Percentiles rank a stretch among this genome's conserved stretches.
Evolutionary conservation across 192 early-diverging fungal genomes (phyloP).

Genomic region (Fimicolochytrium jonesii): DNA sequence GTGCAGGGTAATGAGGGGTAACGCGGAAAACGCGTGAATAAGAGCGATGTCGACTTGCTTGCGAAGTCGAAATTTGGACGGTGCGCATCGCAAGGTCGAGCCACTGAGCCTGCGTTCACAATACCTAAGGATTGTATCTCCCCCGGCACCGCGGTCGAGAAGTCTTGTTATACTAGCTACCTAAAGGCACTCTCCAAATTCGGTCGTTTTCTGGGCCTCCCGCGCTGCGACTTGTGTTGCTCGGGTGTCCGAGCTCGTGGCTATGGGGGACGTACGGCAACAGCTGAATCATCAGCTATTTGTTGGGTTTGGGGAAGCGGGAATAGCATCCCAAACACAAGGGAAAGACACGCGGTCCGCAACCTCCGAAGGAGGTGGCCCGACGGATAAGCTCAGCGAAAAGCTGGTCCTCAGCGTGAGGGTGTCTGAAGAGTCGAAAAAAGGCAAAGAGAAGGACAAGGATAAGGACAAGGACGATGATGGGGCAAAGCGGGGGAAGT

Average conservation of each 20-base stretch:
- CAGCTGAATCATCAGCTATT: constrained; percentile 23
- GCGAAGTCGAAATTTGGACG: too few relatives aligned
- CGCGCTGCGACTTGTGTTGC: not conserved
- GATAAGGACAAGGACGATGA: not conserved
- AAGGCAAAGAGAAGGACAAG: constrained; percentile 1
- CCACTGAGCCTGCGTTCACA: too few relatives aligned
- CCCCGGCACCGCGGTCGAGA: too few relatives aligned
- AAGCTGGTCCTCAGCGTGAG: constrained; percentile 9
- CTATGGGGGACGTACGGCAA: constrained; percentile 4
- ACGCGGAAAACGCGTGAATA: too few relatives aligned
- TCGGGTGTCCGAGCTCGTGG: not conserved
- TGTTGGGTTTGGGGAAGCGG: constrained; percentile 21
- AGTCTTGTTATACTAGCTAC: too few relatives aligned
- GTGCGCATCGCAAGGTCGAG: too few relatives aligned
- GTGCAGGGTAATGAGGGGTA: too few relatives aligned
- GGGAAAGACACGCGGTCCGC: not conserved
- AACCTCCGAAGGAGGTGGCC: not conserved
- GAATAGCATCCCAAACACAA: not conserved
- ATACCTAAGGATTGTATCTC: too few relatives aligned
- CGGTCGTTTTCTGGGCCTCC: not conserved
- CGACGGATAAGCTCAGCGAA: constrained; percentile 17
- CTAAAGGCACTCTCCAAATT: too few relatives aligned
- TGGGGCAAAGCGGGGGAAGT: not conserved
- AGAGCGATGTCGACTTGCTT: too few relatives aligned
- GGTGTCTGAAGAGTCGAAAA: constrained; percentile 17